These are phyloP conservation scores for Pichia californica DNA, from an alignment of 805 yeast species.

Conservation along the genomic window DNA sequence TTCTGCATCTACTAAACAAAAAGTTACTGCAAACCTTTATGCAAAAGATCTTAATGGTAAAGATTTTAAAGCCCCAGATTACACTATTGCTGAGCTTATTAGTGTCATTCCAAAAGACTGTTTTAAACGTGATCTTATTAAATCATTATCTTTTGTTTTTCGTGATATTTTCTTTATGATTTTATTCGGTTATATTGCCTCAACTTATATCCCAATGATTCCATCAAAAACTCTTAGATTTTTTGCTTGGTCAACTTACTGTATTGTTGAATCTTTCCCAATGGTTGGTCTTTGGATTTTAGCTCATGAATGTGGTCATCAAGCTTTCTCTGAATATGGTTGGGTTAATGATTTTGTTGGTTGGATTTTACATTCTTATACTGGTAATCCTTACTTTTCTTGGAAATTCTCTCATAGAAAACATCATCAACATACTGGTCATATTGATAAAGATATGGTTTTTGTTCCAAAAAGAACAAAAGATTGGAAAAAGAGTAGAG, in stretches of 20 bases:
- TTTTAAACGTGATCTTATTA: constrained; percentile 45
- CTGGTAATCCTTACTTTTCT: constrained; percentile 53
- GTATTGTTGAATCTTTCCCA: constrained; percentile 37
- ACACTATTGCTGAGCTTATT: constrained; percentile 50
- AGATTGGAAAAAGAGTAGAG: constrained; percentile 32
- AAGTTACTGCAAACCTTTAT: constrained; percentile 13
- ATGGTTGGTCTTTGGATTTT: constrained; percentile 58
- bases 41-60: constrained; percentile 49
- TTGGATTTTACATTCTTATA: constrained; percentile 54
- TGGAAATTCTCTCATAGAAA: constrained; percentile 57
- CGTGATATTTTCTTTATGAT: constrained; percentile 45
- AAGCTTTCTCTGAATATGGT: constrained; percentile 51
- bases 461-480: constrained; percentile 50
- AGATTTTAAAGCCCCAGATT: constrained; percentile 55
- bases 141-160: constrained; percentile 45
- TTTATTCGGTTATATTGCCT: constrained; percentile 37
- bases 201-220: constrained; percentile 37
- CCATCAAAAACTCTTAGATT: constrained; percentile 31
- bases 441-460: constrained; percentile 53
- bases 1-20: constrained; percentile 2
- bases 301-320: constrained; percentile 63
- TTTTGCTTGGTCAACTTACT: constrained; percentile 35
- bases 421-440: constrained; percentile 62
- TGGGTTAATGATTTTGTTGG: constrained; percentile 50
- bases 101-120: constrained; percentile 56